Conservation (phyloP, 2,329 filamentous ascomycete species). For the Cladosporium sp. region DNA sequence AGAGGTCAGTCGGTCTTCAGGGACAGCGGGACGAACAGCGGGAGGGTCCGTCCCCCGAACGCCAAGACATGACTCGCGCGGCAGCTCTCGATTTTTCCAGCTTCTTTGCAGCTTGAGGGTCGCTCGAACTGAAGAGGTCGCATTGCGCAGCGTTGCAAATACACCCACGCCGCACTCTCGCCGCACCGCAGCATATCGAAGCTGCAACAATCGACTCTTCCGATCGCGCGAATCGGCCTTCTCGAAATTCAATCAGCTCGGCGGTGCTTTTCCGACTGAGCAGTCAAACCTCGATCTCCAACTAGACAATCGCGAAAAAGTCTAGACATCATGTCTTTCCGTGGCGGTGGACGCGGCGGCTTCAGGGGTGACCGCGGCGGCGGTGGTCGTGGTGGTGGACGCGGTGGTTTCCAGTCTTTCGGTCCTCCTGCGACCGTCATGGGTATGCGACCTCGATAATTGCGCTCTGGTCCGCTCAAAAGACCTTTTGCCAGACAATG, state of each 20-base stretch:
- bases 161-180: neutral
- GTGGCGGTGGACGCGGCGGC: constrained; percentile 19
- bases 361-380: constrained; percentile 22
- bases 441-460: constrained; percentile 28
- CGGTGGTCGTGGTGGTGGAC: constrained; percentile 21
- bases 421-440: constrained; percentile 43
- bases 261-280: constrained; percentile 9
- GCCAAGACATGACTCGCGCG: neutral
- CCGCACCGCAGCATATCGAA: constrained; percentile 6
- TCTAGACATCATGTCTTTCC: constrained; percentile 21
- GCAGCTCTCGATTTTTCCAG: neutral
- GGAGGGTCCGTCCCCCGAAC: neutral
- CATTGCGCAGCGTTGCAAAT: constrained; percentile 4
- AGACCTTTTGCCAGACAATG: neutral
- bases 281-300: constrained; percentile 1
- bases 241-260: constrained; percentile 8
- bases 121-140: neutral
- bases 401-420: constrained; percentile 36
- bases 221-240: constrained; percentile 10
- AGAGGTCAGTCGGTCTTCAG: too few relatives aligned
- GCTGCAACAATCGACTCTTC: constrained; percentile 4
- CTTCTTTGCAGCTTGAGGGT: neutral
- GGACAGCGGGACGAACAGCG: neutral
- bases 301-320: constrained; percentile 3
- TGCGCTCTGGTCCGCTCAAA: neutral